Percentiles rank a stretch among this genome's conserved stretches.
Conservation (phyloP, 2,329 filamentous ascomycete genomes). For the Pseudogymnoascus sp. region DNA sequence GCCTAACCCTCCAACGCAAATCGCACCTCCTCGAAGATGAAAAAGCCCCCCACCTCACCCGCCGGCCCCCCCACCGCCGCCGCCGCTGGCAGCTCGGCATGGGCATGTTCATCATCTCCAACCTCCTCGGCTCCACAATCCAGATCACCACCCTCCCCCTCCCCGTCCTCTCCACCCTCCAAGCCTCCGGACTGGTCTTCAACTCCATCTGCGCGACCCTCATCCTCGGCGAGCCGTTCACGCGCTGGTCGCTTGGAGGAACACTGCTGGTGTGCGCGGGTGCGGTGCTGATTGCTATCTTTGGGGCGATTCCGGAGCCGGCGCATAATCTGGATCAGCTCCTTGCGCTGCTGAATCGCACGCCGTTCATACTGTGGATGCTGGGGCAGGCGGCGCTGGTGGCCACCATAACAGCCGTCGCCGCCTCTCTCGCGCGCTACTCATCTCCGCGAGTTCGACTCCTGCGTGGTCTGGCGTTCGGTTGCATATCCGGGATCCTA, state of each 20-base stretch:
- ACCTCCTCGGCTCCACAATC: constrained; percentile 88
- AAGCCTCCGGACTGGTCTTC: constrained; percentile 94
- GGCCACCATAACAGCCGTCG: constrained; percentile 55
- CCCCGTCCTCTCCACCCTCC: constrained; percentile 87
- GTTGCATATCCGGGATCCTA: constrained; percentile 81
- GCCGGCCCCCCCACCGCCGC: constrained; percentile 80
- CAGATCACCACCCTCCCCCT: constrained; percentile 95
- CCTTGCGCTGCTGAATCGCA: constrained; percentile 63
- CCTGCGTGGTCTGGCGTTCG: constrained; percentile 77
- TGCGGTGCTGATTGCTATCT: constrained; percentile 86
- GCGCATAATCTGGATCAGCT: constrained; percentile 82
- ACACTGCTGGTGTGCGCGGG: constrained; percentile 82
- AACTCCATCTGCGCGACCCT: constrained; percentile 96
- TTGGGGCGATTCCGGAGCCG: constrained; percentile 88
- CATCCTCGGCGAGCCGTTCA: constrained; percentile 89
- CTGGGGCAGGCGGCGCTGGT: constrained; percentile 69
- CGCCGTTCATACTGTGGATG: constrained; percentile 85
- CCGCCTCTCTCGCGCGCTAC: constrained; percentile 48
- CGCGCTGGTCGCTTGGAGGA: constrained; percentile 82
- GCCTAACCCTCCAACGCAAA: constrained; percentile 92
- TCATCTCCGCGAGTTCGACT: constrained; percentile 63
- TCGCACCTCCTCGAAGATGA: constrained; percentile 97
- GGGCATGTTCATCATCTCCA: constrained; percentile 93
- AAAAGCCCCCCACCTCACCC: constrained; percentile 62
- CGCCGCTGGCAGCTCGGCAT: constrained; percentile 95